These are phyloP conservation scores for Catharanthus roseus DNA, from an alignment of 257 asterid genomes.

Conservation along the genomic window DNA sequence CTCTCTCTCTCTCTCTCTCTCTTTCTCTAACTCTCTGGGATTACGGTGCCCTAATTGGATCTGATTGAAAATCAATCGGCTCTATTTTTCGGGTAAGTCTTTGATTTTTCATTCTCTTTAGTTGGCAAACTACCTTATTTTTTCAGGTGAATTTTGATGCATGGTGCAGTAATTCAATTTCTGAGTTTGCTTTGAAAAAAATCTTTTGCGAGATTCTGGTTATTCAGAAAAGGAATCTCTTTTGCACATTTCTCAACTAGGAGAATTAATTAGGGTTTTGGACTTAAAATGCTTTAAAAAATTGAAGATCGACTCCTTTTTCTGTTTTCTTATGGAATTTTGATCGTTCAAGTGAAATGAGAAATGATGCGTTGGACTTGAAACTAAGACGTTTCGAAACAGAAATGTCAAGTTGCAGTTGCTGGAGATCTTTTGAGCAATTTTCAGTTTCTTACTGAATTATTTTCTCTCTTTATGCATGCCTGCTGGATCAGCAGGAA, in stretches of 20 bases:
- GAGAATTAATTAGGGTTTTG: neutral
- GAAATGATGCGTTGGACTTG: neutral
- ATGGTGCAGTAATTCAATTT: neutral
- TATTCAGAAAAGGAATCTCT: neutral
- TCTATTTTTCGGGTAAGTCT: slow-evolving; percentile 17
- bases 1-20: slow-evolving; percentile 17
- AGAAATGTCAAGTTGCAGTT: neutral
- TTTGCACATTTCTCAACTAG: neutral
- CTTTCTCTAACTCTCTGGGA: slow-evolving; percentile 14
- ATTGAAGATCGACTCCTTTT: neutral
- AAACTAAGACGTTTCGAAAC: neutral
- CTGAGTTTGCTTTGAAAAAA: neutral
- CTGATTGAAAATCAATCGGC: slow-evolving; percentile 9
- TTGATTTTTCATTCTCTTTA: neutral
- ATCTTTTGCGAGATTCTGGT: neutral
- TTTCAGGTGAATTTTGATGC: slow-evolving; percentile 4
- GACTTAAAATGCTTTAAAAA: neutral
- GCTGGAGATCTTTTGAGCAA: neutral
- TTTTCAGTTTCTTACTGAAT: neutral
- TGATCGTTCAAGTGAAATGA: neutral
- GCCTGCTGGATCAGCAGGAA: neutral
- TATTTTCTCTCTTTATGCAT: neutral
- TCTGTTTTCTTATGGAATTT: neutral
- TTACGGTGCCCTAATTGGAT: slow-evolving; percentile 18
- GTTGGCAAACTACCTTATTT: slow-evolving; percentile 6